Base-by-base conservation (phyloP, 306 rosid genomes). In the Ormosia emarginata region DNA sequence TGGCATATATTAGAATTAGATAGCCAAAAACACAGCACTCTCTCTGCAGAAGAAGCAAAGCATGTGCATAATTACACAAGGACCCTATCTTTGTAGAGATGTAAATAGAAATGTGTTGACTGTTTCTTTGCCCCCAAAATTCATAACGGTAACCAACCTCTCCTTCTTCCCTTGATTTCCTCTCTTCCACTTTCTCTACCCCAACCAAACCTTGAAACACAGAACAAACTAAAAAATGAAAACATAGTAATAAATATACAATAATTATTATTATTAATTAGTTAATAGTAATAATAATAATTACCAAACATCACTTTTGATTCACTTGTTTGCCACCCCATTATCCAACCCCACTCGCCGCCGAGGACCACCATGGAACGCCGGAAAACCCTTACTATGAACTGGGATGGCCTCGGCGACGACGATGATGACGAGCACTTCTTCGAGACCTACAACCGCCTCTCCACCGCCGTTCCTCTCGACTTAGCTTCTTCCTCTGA, bases 401-500 rank as follows among this genome's bases (percentile, higher is more conserved):
- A 14, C 24, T 86, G 89, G 89, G 86, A 75, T 3, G 89, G 83
- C 80, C 81, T 86, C 65, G 78, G 74, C 47, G 89, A 80, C 36
- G 83, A 75, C 9, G 82, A 92, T 2, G 93, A 94, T 24, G 93
- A 91, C 30, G 61, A 71, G 0, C 87, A 24, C 3, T 92, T 92
- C 67, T 91, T 91, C 9, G 98, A 94, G 32, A 79, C 89, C 59
- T 49, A 64, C 3, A 90, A 82, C 24, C 83, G 97, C 17, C 53
- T 75, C 49, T 88, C 95, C 32, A 87, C 91, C 13, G 88, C 82
- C 29, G 34, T 34, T 8, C 84, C 88, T 0, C 14, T 15, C 0
- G 89, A 90, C 53, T 76, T 87, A 3, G 86, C 81, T n/a, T 86
- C 92, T 11, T 90, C 91, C 67, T 89, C 82, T 0, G 92, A 88